Conservation (phyloP, 1,284 basidiomycete genomes). For the Vanrija sp. region DNA sequence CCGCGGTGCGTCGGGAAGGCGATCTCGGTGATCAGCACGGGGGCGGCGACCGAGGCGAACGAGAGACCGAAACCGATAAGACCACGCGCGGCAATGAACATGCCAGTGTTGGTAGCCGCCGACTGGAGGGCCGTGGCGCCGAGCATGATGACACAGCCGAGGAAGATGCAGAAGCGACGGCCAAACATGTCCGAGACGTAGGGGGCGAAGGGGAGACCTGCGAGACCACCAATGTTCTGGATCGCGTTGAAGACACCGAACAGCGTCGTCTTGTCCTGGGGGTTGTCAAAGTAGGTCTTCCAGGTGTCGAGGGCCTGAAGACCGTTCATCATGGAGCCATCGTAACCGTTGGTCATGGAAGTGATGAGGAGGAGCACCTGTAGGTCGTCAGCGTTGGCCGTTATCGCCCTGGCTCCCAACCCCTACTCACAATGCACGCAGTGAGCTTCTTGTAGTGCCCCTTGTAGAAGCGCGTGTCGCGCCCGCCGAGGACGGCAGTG, state of each 20-base stretch:
- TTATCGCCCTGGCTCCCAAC: neutral
- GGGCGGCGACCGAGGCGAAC: constrained; percentile 56
- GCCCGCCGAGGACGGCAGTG: constrained; percentile 13
- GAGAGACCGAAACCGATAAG: constrained; percentile 61
- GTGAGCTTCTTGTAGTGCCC: constrained; percentile 27
- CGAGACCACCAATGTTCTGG: constrained; percentile 25
- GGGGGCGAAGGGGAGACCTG: constrained; percentile 27
- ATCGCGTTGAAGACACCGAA: constrained; percentile 31
- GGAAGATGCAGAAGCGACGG: constrained; percentile 43
- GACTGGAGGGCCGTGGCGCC: constrained; percentile 36
- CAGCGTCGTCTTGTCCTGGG: neutral
- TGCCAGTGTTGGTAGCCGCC: constrained; percentile 58
- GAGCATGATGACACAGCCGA: constrained; percentile 23
- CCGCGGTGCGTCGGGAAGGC: constrained; percentile 72
- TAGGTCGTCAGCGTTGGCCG: neutral
- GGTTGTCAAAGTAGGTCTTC: constrained; percentile 7
- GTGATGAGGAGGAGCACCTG: constrained; percentile 33
- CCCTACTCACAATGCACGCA: constrained; percentile 18
- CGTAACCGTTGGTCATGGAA: constrained; percentile 22
- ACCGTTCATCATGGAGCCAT: constrained; percentile 22
- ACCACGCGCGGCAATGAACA: constrained; percentile 58
- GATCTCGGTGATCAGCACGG: constrained; percentile 70
- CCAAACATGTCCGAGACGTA: constrained; percentile 24
- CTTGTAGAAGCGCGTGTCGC: constrained; percentile 32
- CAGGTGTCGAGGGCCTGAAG: constrained; percentile 1